Conservation (phyloP, 1,284 basidiomycete species). For the Cryptococcus sp. region DNA sequence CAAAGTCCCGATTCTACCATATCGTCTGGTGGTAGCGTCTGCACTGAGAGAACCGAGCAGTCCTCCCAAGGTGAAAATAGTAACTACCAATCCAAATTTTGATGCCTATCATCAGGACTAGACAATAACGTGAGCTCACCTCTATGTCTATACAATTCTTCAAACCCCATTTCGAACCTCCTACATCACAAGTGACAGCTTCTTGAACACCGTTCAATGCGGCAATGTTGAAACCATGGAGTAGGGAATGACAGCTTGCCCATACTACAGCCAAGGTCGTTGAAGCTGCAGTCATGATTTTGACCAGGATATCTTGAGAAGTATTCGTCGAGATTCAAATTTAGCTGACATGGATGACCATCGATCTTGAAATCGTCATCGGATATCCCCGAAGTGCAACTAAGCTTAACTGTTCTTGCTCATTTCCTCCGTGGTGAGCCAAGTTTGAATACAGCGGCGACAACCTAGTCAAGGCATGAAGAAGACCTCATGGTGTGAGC, state of each 20-base stretch:
- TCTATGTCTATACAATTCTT: neutral
- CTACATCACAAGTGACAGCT: conserved; percentile 15
- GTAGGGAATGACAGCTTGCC: conserved; percentile 22
- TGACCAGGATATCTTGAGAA: too few relatives aligned
- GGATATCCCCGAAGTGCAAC: too few relatives aligned
- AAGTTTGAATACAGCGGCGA: too few relatives aligned
- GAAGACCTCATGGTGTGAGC: too few relatives aligned
- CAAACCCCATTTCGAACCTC: neutral
- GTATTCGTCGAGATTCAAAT: too few relatives aligned
- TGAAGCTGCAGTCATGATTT: too few relatives aligned
- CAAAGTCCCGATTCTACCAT: conserved; percentile 14
- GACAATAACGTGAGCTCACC: neutral
- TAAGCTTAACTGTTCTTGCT: too few relatives aligned
- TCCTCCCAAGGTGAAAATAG: conserved; percentile 49
- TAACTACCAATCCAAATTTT: conserved; percentile 42
- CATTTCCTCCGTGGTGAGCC: too few relatives aligned
- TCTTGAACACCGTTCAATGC: conserved; percentile 30
- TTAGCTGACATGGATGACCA: too few relatives aligned
- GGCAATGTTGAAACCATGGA: conserved; percentile 26
- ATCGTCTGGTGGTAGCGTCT: conserved; percentile 8
- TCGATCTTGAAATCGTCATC: too few relatives aligned
- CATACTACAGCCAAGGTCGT: conserved; percentile 6
- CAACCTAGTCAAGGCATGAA: too few relatives aligned
- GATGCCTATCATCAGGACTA: neutral
- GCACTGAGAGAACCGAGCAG: conserved; percentile 31